Evolutionary conservation across 75 land plant genomes (phyloP), one percentile per base, ranked within the genome.

Genomic region (Sequoia sempervirens): DNA sequence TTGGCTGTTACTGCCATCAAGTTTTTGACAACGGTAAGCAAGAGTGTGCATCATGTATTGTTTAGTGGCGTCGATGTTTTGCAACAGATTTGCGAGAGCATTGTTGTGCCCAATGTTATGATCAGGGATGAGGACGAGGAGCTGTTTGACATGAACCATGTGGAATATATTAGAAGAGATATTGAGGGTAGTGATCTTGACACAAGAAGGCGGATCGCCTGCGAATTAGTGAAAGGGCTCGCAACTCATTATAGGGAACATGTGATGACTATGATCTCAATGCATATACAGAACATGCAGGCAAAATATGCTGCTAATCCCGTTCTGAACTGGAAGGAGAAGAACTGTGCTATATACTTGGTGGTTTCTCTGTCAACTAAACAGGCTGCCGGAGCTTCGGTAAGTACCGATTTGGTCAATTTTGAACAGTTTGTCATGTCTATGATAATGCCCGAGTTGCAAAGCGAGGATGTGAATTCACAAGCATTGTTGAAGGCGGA

Each of bases 161-260:
- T 98, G 14, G 99, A 98, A 83, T 96, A 96, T 80, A 95, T 98
- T 72, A 87, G 99, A 72, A 90, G 97, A 68, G 99, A 98, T 81
- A 94, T 95, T 84, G 99, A 98, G 76, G 99, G 99, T 23, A 98
- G 96, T 89, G 99, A 98, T 86, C 83, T 91, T 47, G 99, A 96
- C 81, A 98, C 99, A 1, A 88, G 95, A 83, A 93, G 99, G 86
- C 88, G 97, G 64, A 95, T 92, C 54, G 97, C 99, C 14, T 96
- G 99, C 80, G 99, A 98, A 86, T 92, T 98, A 58, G 90, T 96
- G 23, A 98, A 98, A 80, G 99, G 99, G 30, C 88, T 98, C 68
- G 92, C 94, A 12, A 84, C 90, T 2, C 88, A 96, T 72, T 98
- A 96, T 45, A 89, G 85, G 82, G 91, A 93, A 37, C 91, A 96